These are phyloP conservation scores for Panus rudis DNA, from an alignment of 768 basidiomycete species.

Conservation along the genomic window DNA sequence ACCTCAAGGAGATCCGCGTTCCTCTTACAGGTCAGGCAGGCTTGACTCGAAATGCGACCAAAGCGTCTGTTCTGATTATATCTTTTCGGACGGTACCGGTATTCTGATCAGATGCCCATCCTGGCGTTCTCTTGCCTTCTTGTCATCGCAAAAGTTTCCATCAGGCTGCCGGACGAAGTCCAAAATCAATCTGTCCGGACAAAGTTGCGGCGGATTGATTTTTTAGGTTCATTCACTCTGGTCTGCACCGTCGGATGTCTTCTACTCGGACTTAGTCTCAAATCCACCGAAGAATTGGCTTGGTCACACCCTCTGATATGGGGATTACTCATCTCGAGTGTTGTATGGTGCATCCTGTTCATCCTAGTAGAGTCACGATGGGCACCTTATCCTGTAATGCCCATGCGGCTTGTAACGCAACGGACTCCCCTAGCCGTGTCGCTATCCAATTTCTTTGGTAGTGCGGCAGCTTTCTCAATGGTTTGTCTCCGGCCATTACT, in stretches of 20 bases:
- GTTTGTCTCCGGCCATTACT: conserved; percentile 30
- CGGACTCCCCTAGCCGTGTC: conserved; percentile 80
- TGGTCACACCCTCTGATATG: conserved; percentile 72
- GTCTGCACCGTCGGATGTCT: conserved; percentile 63
- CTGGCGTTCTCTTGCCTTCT: conserved; percentile 64
- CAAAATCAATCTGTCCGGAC: conserved; percentile 50
- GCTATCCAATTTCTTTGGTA: conserved; percentile 69
- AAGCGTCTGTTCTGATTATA: conserved; percentile 8
- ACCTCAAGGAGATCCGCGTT: conserved; percentile 88
- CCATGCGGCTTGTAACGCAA: conserved; percentile 67
- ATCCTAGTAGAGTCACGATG: conserved; percentile 71
- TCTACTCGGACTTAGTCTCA: conserved; percentile 70
- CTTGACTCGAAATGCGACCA: conserved; percentile 4
- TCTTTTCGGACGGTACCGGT: conserved; percentile 1
- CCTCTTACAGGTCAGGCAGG: conserved; percentile 61
- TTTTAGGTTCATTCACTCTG: conserved; percentile 75
- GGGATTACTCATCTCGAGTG: conserved; percentile 54
- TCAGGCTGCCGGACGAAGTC: conserved; percentile 62
- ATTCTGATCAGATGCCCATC: conserved; percentile 56
- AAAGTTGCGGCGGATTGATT: conserved; percentile 78
- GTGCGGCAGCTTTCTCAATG: conserved; percentile 76
- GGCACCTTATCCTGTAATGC: conserved; percentile 86
- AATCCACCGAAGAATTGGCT: conserved; percentile 68
- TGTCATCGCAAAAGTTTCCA: conserved; percentile 72
- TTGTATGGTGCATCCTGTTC: conserved; percentile 51